Conservation (phyloP, 1,284 basidiomycete genomes). For the Sphagnurus paluster region DNA sequence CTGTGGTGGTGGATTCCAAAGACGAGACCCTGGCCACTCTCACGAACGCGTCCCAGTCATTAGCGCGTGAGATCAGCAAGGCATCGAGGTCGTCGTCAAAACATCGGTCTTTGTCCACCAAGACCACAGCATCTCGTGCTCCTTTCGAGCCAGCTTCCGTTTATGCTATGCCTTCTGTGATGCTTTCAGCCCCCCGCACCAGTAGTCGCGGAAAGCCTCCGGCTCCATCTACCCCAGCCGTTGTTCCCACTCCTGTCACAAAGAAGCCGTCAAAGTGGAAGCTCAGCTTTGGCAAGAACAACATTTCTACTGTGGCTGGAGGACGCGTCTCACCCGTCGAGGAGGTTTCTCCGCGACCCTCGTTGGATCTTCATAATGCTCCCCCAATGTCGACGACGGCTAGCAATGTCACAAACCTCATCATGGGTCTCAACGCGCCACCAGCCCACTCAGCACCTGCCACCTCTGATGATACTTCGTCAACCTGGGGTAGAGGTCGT, state of each 20-base stretch:
- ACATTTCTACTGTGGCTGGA: slow-evolving; percentile 31
- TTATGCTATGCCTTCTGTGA: slow-evolving; percentile 38
- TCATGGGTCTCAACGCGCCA: slow-evolving; percentile 64
- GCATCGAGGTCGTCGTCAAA: slow-evolving; percentile 44
- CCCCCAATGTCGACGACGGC: slow-evolving; percentile 57
- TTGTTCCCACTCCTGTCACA: slow-evolving; percentile 36
- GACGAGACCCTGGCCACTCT: slow-evolving; percentile 68
- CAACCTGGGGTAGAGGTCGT: slow-evolving; percentile 42
- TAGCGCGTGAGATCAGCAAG: slow-evolving; percentile 81
- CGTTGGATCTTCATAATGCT: slow-evolving; percentile 22
- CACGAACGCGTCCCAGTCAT: slow-evolving; percentile 76
- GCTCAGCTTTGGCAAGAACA: slow-evolving; percentile 67
- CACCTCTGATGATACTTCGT: slow-evolving; percentile 29
- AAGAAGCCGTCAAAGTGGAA: slow-evolving; percentile 85
- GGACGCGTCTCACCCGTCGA: slow-evolving; percentile 43
- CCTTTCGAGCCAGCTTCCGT: slow-evolving; percentile 43
- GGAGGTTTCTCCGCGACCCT: slow-evolving; percentile 35
- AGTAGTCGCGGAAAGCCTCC: slow-evolving; percentile 17
- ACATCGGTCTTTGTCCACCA: slow-evolving; percentile 29
- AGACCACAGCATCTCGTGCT: slow-evolving; percentile 26
- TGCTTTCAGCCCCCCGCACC: slow-evolving; percentile 28
- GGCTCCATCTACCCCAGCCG: slow-evolving; percentile 21
- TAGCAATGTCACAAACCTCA: slow-evolving; percentile 66
- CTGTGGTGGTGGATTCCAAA: slow-evolving; percentile 33
- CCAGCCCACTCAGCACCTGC: slow-evolving; percentile 24